phyloP scores from a whole-genome alignment of 257 asterid species.

The Galeopsis tetrahit region DNA sequence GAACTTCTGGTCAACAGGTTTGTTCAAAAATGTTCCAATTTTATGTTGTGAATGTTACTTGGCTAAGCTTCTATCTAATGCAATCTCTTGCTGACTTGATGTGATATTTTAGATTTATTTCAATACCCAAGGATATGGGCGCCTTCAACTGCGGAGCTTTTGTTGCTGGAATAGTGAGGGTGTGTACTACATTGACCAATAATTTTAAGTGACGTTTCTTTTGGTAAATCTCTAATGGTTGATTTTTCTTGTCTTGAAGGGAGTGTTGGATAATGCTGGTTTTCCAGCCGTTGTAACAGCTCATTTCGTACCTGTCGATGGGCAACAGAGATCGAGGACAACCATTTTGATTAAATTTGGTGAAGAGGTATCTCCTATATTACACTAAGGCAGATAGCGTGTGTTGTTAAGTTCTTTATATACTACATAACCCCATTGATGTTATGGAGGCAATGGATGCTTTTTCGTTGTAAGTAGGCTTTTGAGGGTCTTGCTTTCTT shows the following conservation, averaged over 20 bases:
- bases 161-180: constrained; percentile 96
- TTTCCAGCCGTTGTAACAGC: constrained; percentile 96
- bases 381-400: neutral
- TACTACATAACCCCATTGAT: neutral
- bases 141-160: constrained; percentile 98
- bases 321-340: constrained; percentile 91
- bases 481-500: neutral
- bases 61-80: constrained; percentile 18
- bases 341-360: constrained; percentile 96
- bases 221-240: constrained; percentile 31
- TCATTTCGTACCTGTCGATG: constrained; percentile 96
- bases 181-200: constrained; percentile 36
- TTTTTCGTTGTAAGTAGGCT: neutral
- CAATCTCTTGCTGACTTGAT: constrained; percentile 31
- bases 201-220: constrained; percentile 16
- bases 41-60: neutral
- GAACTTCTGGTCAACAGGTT: constrained; percentile 96
- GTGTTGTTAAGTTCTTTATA: constrained; percentile 14
- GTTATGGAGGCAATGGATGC: neutral
- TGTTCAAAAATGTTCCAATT: constrained; percentile 15
- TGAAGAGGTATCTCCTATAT: constrained; percentile 67
- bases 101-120: constrained; percentile 68
- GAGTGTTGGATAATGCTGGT: constrained; percentile 91
- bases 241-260: constrained; percentile 53
- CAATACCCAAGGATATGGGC: constrained; percentile 97